Base-by-base conservation (phyloP, 768 basidiomycete species). In the Amyloporia xantha region DNA sequence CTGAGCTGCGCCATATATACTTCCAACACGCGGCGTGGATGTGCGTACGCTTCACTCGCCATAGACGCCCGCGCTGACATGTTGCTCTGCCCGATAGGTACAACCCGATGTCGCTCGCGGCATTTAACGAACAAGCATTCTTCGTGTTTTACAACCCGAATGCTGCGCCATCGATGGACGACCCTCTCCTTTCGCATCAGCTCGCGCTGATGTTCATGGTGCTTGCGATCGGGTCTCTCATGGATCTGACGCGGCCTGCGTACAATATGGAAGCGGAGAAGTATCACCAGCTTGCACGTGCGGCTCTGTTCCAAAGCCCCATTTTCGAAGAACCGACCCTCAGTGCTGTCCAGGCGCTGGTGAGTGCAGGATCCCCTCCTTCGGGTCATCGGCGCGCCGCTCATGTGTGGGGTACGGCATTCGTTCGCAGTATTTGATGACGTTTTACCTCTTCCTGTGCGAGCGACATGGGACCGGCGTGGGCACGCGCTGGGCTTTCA, bases 21-120 rank as follows among this genome's bases (percentile, higher is more conserved):
- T 84, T 72, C 63, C 72, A 72, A 23, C 74, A 79, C 58, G 85
- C 81, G 47, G 81, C 81, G 26, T 86, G 82, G 82, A 81, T 84
- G 84, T 82, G 56, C 48, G 82, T 48, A 2, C n/a, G 33, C 35
- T 35, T 25, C 6, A 17, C 19, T 23, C 20, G 17, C 23, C 27
- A 4, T 17, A 21, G 13, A 26, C 25, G 11, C 42, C 23, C 25
- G 27, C 44, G 42, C 36, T 20, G 24, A 46, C 24, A 50, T 37
- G 38, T 45, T 20, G n/a, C 43, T 21, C 28, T 33, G 37, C 28
- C 24, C 9, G 40, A 15, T 48, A 84, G 82, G 81, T 84, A 85
- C 65, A 76, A 73, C 23, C 81, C 81, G n/a, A 77, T 85, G 47
- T 67, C 74, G 15, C 71, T 79, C 53, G 57, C 61, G 12, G 79